A percentile compares a stretch with the other conserved stretches of the same genome.
These are phyloP conservation scores for Magnaporthales sp. DNA, from an alignment of 2,329 filamentous ascomycete species.

Conservation along the genomic window DNA sequence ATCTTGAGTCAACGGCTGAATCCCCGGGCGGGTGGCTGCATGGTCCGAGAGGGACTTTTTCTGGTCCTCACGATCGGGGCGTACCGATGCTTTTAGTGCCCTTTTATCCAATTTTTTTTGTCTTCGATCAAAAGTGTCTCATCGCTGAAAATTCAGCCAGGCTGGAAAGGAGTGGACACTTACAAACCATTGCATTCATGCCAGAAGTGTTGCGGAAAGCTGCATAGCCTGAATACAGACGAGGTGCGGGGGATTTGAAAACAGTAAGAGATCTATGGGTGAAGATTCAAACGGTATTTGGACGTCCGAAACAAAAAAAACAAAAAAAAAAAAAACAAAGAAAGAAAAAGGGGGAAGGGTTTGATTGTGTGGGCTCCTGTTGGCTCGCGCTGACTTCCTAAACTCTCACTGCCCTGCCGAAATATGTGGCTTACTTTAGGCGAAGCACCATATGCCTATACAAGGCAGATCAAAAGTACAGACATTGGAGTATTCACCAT, in stretches of 20 bases:
- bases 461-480: not conserved
- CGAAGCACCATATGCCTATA: not conserved
- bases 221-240: not conserved
- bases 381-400: not conserved
- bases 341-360: too few relatives aligned
- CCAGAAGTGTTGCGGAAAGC: not conserved
- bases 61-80: not conserved
- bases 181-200: not conserved
- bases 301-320: too few relatives aligned
- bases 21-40: not conserved
- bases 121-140: not conserved
- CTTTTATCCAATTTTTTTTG: not conserved
- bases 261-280: not conserved
- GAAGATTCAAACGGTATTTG: not conserved
- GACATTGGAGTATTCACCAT: not conserved
- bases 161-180: not conserved
- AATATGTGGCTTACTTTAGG: not conserved
- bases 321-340: not conserved
- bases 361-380: not conserved
- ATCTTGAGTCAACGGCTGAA: not conserved
- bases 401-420: not conserved
- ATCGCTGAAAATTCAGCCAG: not conserved
- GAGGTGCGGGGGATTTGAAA: not conserved
- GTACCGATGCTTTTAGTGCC: not conserved
- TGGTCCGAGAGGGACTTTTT: not conserved